Evolutionary conservation across 495 filamentous ascomycete species (phyloP), one percentile per base, ranked within the genome.

Genomic region (Tetracladium setigerum): DNA sequence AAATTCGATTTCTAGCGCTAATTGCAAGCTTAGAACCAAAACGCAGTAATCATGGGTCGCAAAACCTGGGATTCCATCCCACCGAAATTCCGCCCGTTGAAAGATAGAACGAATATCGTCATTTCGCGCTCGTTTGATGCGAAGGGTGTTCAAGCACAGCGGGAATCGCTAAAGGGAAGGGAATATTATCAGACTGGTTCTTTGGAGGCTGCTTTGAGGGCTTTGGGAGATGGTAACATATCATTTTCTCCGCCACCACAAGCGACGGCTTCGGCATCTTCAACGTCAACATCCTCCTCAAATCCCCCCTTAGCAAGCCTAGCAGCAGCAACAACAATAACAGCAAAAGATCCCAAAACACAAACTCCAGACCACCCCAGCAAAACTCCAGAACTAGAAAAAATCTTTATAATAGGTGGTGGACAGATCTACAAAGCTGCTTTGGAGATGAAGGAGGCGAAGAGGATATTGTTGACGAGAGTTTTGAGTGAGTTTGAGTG

Each of bases 31-130:
- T 24, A 54, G 54, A 31, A 10, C 13, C 36, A 62, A 14, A 98
- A 97, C 59, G 86, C 84, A 0, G 83, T 98, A 18, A 83, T 98
- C 58, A 98, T 98, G 91, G 92, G 92, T 40, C 86, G 92, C 53
- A 95, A 92, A 66, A 96, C 92, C 0, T 98, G 89, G 81, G 85
- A 91, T 22, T 84, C 78, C 37, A 88, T 98, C 4, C 91, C 91
- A 2, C 56, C 65, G 0, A 68, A 66, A 11, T 84, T 89, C 56
- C 75, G 89, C n/a, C 92, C 92, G 27, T 68, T 98, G 11, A 81
- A 74, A 38, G 86, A 77, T 18, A 64, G 92, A 19, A 62, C 84
- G 5, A 97, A 88, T 55, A 75, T 95, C 9, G 80, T 98, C 38
- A 61, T 98, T 41, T 83, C 79, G 30, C 70, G 84, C 8, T 56